Evolutionary conservation across 2,329 filamentous ascomycete genomes (phyloP).

Genomic region (Thielaviopsis euricoi): DNA sequence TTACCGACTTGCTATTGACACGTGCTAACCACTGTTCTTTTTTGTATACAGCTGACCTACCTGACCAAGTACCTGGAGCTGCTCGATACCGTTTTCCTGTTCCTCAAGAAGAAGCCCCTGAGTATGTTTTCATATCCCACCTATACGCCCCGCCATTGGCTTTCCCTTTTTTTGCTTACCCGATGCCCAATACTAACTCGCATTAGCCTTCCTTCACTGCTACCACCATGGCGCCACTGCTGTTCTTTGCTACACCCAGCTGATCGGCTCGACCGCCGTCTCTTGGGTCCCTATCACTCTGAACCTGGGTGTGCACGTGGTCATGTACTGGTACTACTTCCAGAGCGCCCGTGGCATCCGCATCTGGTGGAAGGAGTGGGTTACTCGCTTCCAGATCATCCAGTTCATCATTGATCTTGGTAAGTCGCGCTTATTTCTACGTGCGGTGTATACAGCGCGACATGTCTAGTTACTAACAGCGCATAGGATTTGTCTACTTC

Average conservation of each 20-base stretch:
- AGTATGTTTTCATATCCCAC: slow-evolving; percentile 26
- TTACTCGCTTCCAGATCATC: slow-evolving; percentile 90
- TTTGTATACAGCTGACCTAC: slow-evolving; percentile 63
- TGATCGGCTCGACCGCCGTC: slow-evolving; percentile 80
- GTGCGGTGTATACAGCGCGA: neutral
- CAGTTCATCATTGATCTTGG: slow-evolving; percentile 96
- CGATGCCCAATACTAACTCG: neutral
- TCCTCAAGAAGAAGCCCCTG: slow-evolving; percentile 98
- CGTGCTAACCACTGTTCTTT: slow-evolving; percentile 5
- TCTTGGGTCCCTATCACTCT: slow-evolving; percentile 90
- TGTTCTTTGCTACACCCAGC: slow-evolving; percentile 93
- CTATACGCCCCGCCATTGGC: slow-evolving; percentile 1
- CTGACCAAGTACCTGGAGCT: slow-evolving; percentile 95
- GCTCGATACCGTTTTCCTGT: slow-evolving; percentile 87
- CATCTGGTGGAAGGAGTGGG: slow-evolving; percentile 99
- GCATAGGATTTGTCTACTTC: slow-evolving; percentile 85
- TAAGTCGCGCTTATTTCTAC: slow-evolving; percentile 28
- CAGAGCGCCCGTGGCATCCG: slow-evolving; percentile 88
- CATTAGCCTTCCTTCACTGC: slow-evolving; percentile 73
- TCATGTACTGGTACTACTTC: slow-evolving; percentile 99
- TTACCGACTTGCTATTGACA: neutral
- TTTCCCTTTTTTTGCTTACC: neutral
- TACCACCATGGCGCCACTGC: slow-evolving; percentile 97
- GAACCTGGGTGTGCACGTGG: slow-evolving; percentile 86
- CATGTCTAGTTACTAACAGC: neutral